Evolutionary conservation across 495 filamentous ascomycete species (phyloP), one percentile per base, ranked within the genome.

Genomic region (Trichoderma asperelloides): DNA sequence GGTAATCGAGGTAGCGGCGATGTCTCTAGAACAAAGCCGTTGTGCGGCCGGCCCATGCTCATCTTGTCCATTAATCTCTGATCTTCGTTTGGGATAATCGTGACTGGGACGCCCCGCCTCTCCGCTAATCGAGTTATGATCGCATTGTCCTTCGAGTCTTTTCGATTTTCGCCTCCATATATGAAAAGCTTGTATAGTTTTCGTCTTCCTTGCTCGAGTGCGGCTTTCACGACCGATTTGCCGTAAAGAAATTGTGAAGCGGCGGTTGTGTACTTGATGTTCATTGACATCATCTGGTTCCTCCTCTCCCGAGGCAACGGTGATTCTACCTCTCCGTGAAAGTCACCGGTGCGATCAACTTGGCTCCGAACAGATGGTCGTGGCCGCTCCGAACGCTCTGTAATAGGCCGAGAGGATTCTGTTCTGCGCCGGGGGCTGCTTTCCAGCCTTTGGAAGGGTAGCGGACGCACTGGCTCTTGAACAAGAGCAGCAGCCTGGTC

Each of bases 241-340:
- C 95, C 95, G 73, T 96, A 98, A 9, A 98, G 83, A 74, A 96
- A 98, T 68, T 96, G 89, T 1, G 93, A 95, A 45, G 93, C 90
- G 0, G 93, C 88, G 3, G 90, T 93, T 2, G 90, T 92, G 72
- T 91, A 92, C 3, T 89, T 89, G 55, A 96, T 47, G 18, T 40
- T 84, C 39, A 65, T 27, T 0, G 64, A n/a, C 64, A 65, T 65
- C 64, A 65, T 65, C 27, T 65, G 40, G n/a, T 47, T 30, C 18
- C 37, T 65, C 25, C 64, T 9, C 41, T 43, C 39, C 7, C 64
- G 64, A 18, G 64, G 64, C 40, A 18, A 7, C 21, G 64, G 41
- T n/a, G 40, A 15, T 30, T 43, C 27, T 25, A 65, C 27, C 0
- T 45, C 41, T 6, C 27, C 64, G 2, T 45, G 9, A 13, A 9